A percentile compares a stretch with the other conserved stretches of the same genome.
Evolutionary conservation across 2,329 filamentous ascomycete genomes (phyloP).

Genomic region (Fragosphaeria purpurea): DNA sequence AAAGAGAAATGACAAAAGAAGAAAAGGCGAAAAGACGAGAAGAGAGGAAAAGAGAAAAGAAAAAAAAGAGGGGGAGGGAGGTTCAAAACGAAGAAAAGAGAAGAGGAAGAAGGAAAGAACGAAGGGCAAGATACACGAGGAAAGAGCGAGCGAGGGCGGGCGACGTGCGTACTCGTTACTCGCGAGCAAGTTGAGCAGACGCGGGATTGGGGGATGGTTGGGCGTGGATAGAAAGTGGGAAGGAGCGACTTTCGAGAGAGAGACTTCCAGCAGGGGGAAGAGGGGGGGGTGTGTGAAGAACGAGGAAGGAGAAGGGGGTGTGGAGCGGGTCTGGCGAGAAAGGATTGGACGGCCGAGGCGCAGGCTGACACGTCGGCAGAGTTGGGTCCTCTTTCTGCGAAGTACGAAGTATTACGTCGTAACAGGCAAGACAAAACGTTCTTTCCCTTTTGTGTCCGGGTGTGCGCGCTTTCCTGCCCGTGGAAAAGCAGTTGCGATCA

Average conservation of each 20-base stretch:
- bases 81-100: slow-evolving; percentile 1
- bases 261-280: no score
- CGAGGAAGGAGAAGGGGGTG: slow-evolving; percentile 5
- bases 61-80: neutral
- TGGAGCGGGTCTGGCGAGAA: slow-evolving; percentile 4
- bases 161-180: no score
- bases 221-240: slow-evolving; percentile 3
- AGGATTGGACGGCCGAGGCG: slow-evolving; percentile 13
- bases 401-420: no score
- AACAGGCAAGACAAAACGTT: no score
- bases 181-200: slow-evolving; percentile 1
- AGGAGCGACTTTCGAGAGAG: neutral
- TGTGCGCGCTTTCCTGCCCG: no score
- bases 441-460: no score
- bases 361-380: slow-evolving; percentile 16
- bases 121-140: neutral
- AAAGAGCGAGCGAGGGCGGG: neutral
- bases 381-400: neutral
- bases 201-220: slow-evolving; percentile 8
- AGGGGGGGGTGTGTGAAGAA: slow-evolving; percentile 6
- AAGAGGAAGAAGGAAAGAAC: neutral
- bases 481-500: no score
- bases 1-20: neutral
- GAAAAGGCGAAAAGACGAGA: slow-evolving; percentile 2
- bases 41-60: slow-evolving; percentile 1